phyloP scores from a whole-genome alignment of 2,329 filamentous ascomycete species.

The Rutstroemia sp. region DNA sequence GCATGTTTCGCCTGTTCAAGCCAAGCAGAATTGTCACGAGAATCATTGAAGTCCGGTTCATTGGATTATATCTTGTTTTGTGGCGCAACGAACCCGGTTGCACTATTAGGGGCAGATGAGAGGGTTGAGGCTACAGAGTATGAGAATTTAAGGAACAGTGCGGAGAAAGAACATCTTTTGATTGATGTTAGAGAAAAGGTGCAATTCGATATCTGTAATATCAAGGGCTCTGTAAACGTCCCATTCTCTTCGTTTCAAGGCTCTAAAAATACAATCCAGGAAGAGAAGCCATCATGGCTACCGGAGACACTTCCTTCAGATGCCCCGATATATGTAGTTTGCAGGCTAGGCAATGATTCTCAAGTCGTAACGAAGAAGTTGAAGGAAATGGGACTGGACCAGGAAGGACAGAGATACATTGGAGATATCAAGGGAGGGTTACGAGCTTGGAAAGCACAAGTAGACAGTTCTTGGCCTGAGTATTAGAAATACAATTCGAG shows the following conservation, averaged over 20 bases:
- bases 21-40: constrained; percentile 52
- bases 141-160: constrained; percentile 19
- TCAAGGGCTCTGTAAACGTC: constrained; percentile 70
- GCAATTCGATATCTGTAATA: constrained; percentile 72
- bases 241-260: constrained; percentile 50
- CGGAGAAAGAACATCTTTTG: constrained; percentile 44
- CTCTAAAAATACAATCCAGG: constrained; percentile 15
- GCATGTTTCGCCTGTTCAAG: constrained; percentile 73
- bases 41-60: constrained; percentile 54
- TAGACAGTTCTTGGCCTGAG: constrained; percentile 53
- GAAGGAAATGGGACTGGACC: constrained; percentile 48
- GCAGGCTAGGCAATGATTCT: constrained; percentile 71
- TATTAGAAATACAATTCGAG: constrained; percentile 33
- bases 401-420: constrained; percentile 45
- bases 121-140: constrained; percentile 62
- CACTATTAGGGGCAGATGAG: constrained; percentile 53
- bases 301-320: constrained; percentile 33
- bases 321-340: constrained; percentile 62
- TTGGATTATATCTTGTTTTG: constrained; percentile 86
- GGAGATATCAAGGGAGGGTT: constrained; percentile 68
- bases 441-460: constrained; percentile 60
- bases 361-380: constrained; percentile 61
- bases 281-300: constrained; percentile 30
- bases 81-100: constrained; percentile 50
- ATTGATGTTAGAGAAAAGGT: constrained; percentile 80